Percentiles rank a stretch among this genome's conserved stretches.
Evolutionary conservation across 2,329 filamentous ascomycete genomes (phyloP).

Genomic region (Rhynchosporium graminicola): DNA sequence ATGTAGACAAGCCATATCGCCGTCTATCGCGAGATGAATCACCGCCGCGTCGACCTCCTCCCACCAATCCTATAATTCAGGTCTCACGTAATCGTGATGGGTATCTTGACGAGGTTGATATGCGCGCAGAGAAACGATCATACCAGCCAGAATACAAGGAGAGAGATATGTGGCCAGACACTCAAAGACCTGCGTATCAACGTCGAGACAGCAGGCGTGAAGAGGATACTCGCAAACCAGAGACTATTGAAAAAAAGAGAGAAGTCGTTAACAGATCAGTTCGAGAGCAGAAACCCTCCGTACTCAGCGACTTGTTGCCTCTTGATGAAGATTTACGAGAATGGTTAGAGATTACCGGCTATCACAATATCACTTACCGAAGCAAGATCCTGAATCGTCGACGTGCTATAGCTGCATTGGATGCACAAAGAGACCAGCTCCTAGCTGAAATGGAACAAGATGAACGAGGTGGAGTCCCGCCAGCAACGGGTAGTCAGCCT

Average conservation of each 20-base stretch:
- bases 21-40: slow-evolving; percentile 22
- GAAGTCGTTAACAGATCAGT: slow-evolving; percentile 21
- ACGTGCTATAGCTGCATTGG: slow-evolving; percentile 38
- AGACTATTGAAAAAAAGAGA: slow-evolving; percentile 22
- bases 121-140: slow-evolving; percentile 25
- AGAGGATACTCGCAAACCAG: slow-evolving; percentile 26
- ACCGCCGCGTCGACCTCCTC: slow-evolving; percentile 28
- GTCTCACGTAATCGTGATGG: slow-evolving; percentile 27
- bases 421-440: slow-evolving; percentile 39
- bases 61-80: slow-evolving; percentile 24
- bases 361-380: slow-evolving; percentile 41
- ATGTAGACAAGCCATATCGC: slow-evolving; percentile 10
- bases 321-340: slow-evolving; percentile 40
- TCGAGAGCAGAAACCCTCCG: slow-evolving; percentile 27
- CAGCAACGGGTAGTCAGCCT: slow-evolving; percentile 9
- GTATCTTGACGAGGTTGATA: slow-evolving; percentile 29
- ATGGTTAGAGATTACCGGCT: slow-evolving; percentile 43
- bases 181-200: slow-evolving; percentile 21
- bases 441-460: slow-evolving; percentile 37
- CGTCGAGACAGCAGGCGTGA: slow-evolving; percentile 27
- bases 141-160: slow-evolving; percentile 27
- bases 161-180: slow-evolving; percentile 26
- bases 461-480: slow-evolving; percentile 28
- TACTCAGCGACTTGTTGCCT: slow-evolving; percentile 33
- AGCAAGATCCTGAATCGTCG: slow-evolving; percentile 36